A percentile compares a stretch with the other conserved stretches of the same genome.
Conservation (phyloP, 345 rosid genomes). For the Barbarea vulgaris region DNA sequence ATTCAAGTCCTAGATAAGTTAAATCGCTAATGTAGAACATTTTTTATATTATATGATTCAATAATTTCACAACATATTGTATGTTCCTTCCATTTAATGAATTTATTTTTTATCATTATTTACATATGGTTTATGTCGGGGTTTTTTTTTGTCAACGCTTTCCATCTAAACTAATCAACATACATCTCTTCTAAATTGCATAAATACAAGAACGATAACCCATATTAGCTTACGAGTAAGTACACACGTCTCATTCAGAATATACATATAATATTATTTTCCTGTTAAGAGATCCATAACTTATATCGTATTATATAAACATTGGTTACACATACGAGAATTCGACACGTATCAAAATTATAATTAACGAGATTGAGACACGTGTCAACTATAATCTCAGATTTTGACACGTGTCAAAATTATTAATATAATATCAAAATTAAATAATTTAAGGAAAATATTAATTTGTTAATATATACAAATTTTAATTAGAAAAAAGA, state of each 20-base stretch:
- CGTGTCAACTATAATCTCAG: no score
- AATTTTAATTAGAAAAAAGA: no score
- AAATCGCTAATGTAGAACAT: not conserved
- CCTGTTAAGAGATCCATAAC: not conserved
- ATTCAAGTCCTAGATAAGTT: slow-evolving; percentile 25
- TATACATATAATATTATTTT: no score
- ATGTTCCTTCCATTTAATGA: not conserved
- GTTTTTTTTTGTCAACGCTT: not conserved
- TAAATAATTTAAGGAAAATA: no score
- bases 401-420: no score
- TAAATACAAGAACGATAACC: not conserved
- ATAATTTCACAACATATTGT: not conserved
- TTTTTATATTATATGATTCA: slow-evolving; percentile 2
- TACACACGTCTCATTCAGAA: no score
- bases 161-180: not conserved
- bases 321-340: no score
- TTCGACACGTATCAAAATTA: no score
- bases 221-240: not conserved
- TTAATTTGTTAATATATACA: no score
- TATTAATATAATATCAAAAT: no score
- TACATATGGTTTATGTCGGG: not conserved
- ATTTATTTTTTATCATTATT: not conserved
- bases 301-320: no score
- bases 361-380: no score
- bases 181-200: not conserved